phyloP scores from a whole-genome alignment of 768 basidiomycete species.

The Psilocybe tampanensis region DNA sequence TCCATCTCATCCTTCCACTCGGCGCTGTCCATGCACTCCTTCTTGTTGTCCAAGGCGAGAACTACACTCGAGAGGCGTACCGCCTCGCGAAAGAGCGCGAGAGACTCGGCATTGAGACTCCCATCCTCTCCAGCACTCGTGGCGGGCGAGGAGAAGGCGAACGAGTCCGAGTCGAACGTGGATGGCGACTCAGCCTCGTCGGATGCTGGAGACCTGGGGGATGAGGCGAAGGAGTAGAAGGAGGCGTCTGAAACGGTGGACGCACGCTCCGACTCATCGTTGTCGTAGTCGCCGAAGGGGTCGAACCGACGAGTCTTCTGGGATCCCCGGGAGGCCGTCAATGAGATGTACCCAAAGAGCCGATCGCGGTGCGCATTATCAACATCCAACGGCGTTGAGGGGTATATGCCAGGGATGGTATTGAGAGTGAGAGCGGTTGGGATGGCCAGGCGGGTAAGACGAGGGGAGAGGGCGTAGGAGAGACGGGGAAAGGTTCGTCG shows the following conservation, averaged over 20 bases:
- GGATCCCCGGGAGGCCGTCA: no score
- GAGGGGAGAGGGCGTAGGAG: not conserved
- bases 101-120: no score
- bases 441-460: not conserved
- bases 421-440: not conserved
- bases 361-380: no score
- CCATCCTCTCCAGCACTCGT: no score
- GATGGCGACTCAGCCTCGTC: no score
- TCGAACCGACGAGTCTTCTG: no score
- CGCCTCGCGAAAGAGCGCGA: not conserved
- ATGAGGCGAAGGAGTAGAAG: not conserved
- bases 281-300: not conserved
- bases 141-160: not conserved
- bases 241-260: no score
- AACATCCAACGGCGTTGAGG: no score
- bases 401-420: not conserved
- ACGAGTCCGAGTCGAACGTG: not conserved
- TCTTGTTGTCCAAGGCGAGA: not conserved
- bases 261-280: no score
- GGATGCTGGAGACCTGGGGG: no score
- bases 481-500: no score
- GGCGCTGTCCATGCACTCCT: not conserved
- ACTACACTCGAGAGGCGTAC: not conserved
- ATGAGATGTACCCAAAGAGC: no score
- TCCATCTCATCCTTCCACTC: not conserved